These are phyloP conservation scores for Linaria vulgaris DNA, from an alignment of 257 asterid species.

Conservation along the genomic window DNA sequence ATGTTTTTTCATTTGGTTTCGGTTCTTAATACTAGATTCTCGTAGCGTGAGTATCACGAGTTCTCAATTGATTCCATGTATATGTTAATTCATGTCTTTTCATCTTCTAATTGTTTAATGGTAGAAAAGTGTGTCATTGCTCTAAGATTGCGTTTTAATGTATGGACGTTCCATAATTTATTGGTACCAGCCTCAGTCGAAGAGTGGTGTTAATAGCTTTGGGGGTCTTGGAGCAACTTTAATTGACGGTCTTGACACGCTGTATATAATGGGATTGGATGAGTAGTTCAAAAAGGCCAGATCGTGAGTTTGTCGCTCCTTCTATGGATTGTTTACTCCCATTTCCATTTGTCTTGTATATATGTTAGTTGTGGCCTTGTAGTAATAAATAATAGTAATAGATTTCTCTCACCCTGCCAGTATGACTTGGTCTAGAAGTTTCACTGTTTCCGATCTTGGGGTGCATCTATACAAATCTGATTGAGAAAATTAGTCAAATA, in stretches of 20 bases:
- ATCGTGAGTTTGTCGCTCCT: slow-evolving; percentile 60
- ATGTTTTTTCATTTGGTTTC: slow-evolving; percentile 15
- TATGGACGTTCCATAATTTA: slow-evolving; percentile 24
- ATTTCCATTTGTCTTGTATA: not conserved
- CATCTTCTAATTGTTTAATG: slow-evolving; percentile 11
- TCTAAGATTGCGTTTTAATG: slow-evolving; percentile 18
- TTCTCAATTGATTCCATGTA: slow-evolving; percentile 15
- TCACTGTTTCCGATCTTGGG: not conserved
- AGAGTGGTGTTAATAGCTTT: slow-evolving; percentile 89
- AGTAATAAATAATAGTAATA: not conserved
- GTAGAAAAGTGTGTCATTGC: slow-evolving; percentile 13
- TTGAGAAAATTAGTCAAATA: no score
- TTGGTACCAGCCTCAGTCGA: slow-evolving; percentile 81
- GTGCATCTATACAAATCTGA: not conserved
- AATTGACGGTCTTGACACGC: slow-evolving; percentile 91
- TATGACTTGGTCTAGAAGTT: slow-evolving; percentile 14
- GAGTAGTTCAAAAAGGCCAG: slow-evolving; percentile 94
- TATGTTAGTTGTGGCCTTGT: not conserved
- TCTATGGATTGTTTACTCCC: no score
- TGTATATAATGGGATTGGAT: slow-evolving; percentile 95
- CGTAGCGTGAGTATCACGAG: slow-evolving; percentile 18
- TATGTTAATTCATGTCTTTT: slow-evolving; percentile 9
- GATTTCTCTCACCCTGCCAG: not conserved
- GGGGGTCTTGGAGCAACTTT: slow-evolving; percentile 99
- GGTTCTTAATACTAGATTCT: slow-evolving; percentile 10